Evolutionary conservation across 2,329 filamentous ascomycete species (phyloP).

Genomic region (Monosporascus cannonballus): DNA sequence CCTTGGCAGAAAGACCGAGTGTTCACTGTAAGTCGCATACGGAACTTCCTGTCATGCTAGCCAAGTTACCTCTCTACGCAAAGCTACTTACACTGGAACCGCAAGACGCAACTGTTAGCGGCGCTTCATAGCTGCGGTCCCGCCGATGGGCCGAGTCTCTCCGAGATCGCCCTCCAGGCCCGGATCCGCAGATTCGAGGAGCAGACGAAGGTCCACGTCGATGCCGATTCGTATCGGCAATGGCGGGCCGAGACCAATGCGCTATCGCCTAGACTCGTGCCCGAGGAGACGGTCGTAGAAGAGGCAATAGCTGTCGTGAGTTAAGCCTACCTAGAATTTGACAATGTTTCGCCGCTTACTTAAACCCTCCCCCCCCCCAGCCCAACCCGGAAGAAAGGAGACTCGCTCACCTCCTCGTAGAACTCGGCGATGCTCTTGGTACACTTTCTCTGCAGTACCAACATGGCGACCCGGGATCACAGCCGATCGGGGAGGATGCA

Average conservation of each 20-base stretch:
- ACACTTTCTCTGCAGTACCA: constrained; percentile 10
- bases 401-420: constrained; percentile 14
- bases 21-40: constrained; percentile 18
- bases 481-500: constrained; percentile 1
- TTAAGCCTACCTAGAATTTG: neutral
- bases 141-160: constrained; percentile 4
- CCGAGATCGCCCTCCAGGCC: constrained; percentile 16
- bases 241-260: constrained; percentile 16
- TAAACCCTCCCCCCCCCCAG: constrained; percentile 1
- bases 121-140: constrained; percentile 8
- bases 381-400: constrained; percentile 14
- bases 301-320: constrained; percentile 17
- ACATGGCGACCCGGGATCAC: neutral
- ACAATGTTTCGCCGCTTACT: neutral
- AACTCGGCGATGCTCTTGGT: constrained; percentile 15
- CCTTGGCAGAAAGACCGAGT: constrained; percentile 24
- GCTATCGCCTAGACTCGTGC: constrained; percentile 15
- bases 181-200: constrained; percentile 22
- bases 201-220: constrained; percentile 20
- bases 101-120: constrained; percentile 15
- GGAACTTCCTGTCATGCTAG: neutral
- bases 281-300: constrained; percentile 16
- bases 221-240: constrained; percentile 18
- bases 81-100: no score
- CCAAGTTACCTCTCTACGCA: no score